These are phyloP conservation scores for Xylaria venustula DNA, from an alignment of 495 filamentous ascomycete species.

Conservation along the genomic window DNA sequence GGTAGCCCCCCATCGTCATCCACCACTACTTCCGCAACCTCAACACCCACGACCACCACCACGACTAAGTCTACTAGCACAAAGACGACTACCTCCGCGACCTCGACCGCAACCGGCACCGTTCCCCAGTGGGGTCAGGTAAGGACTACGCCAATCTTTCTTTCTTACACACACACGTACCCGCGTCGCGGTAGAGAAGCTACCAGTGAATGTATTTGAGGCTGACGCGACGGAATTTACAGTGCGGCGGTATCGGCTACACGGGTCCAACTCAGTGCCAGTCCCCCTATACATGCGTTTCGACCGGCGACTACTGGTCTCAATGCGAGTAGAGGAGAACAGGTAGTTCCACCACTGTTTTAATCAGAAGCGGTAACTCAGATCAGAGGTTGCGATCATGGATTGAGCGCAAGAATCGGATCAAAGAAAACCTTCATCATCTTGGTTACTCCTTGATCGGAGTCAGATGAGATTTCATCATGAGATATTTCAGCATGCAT, in stretches of 20 bases:
- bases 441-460: not conserved
- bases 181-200: too few relatives aligned
- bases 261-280: conserved; percentile 28
- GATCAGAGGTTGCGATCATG: conserved; percentile 14
- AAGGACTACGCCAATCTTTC: not conserved
- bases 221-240: not conserved
- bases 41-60: not conserved
- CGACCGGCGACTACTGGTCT: conserved; percentile 11
- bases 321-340: conserved; percentile 20
- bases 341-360: not conserved
- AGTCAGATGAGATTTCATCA: not conserved
- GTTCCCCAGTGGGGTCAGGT: conserved; percentile 24
- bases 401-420: conserved; percentile 13
- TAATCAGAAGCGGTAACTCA: not conserved
- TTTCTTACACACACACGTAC: not conserved
- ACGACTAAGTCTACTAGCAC: not conserved
- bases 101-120: conserved; percentile 9
- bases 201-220: not conserved
- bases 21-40: not conserved
- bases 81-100: conserved; percentile 1
- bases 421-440: not conserved
- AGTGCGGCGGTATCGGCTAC: conserved; percentile 31
- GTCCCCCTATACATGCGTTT: conserved; percentile 24
- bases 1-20: not conserved
- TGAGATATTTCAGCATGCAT: not conserved